Base-by-base conservation (phyloP, 257 asterid genomes). In the Cordia subcordata region DNA sequence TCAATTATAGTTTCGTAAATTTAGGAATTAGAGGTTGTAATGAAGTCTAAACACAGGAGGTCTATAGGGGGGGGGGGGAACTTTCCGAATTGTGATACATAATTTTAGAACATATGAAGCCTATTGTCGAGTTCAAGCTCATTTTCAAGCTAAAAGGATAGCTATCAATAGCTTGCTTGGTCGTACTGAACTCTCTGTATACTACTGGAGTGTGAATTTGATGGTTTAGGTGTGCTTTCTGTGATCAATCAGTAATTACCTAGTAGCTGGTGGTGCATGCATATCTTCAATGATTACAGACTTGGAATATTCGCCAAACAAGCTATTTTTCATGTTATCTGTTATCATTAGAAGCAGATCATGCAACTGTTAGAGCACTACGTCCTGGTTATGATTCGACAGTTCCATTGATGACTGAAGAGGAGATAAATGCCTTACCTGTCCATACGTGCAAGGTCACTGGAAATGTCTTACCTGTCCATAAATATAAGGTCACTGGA, bases 341-440 rank as follows among this genome's bases (percentile, higher is more conserved):
- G 45, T 0, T 21, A 17, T 15, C 21, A 33, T 21, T 57, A 27
- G 35, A 1, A 27, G 27, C 65, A 62, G 74, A 63, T 23, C 17
- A 50, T 49, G n/a, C 13, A 16, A 50, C 60, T 40, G 10, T 14
- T n/a, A n/a, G 50, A 50, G 60, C 49, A 47, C 27, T 56, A 13
- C 39, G 14, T 62, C 51, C 61, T 16, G 16, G 40, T 61, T 33
- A 11, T 38, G 37, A 22, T 57, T 22, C 53, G 4, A 27, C 35
- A 27, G 35, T 27, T 56, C 55, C 63, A 39, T 17, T 45, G 47
- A 49, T 55, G 54, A 19, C 17, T 68, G 64, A 49, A 21, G 52
- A 49, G 33, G 61, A 57, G 61, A 62, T 49, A 47, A 57, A 62
- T 57, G 60, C 51, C 38, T 39, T 50, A 33, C 55, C 60, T n/a